A percentile compares a stretch with the other conserved stretches of the same genome.
Evolutionary conservation across 2,329 filamentous ascomycete species (phyloP).

Genomic region (Fusarium setosum): DNA sequence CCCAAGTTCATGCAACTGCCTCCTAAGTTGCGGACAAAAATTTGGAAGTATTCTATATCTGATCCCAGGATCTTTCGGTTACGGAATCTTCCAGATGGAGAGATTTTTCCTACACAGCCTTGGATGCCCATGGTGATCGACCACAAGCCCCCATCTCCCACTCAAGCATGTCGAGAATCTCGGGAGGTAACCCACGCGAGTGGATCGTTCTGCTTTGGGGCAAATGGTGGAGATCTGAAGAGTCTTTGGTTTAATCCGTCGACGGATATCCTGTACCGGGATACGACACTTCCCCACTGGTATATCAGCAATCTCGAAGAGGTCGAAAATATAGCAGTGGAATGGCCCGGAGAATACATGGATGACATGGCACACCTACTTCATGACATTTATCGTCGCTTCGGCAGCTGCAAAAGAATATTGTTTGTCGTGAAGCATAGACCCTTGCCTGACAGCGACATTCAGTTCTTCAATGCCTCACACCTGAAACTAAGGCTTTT

Average conservation of each 20-base stretch:
- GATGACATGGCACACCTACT: not conserved
- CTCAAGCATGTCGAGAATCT: not conserved
- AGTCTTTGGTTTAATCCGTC: not conserved
- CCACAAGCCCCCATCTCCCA: not conserved
- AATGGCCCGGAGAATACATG: not conserved
- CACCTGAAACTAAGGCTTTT: not conserved
- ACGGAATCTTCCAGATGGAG: not conserved
- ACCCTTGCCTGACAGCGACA: not conserved
- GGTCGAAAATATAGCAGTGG: not conserved
- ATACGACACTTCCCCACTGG: no score
- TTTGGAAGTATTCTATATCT: not conserved
- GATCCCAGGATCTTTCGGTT: conserved; percentile 2
- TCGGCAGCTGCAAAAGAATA: not conserved
- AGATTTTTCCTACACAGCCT: no score
- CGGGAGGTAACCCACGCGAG: not conserved
- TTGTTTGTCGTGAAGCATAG: not conserved
- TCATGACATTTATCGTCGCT: not conserved
- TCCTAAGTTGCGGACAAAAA: not conserved
- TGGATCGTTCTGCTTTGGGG: not conserved
- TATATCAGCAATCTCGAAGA: no score
- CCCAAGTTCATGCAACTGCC: not conserved
- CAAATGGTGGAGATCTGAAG: not conserved
- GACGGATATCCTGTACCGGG: conserved; percentile 13
- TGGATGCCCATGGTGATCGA: not conserved
- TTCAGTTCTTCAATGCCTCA: not conserved